A percentile compares a stretch with the other conserved stretches of the same genome.
Conservation (phyloP, 73 alveolate species). For the Paramecium bursaria region DNA sequence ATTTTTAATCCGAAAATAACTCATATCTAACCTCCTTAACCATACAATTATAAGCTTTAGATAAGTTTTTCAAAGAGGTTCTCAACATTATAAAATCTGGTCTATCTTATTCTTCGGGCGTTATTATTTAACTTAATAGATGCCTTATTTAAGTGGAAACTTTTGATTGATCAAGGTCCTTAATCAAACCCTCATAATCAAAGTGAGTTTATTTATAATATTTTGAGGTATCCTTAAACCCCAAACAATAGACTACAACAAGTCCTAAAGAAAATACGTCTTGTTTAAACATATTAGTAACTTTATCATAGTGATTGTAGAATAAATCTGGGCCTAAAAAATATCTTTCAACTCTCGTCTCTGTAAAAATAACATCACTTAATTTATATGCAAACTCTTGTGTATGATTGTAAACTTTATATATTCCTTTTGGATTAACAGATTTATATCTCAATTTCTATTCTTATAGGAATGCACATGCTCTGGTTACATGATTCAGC, state of each 20-base stretch:
- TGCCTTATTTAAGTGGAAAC: slow-evolving; percentile 2
- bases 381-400: slow-evolving; percentile 12
- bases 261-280: slow-evolving; percentile 46
- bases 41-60: slow-evolving; percentile 52
- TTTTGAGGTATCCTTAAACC: slow-evolving; percentile 24
- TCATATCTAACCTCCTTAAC: no score
- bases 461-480: not conserved
- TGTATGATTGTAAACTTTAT: slow-evolving; percentile 12
- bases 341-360: not conserved
- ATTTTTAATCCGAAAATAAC: no score
- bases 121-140: slow-evolving; percentile 10
- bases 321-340: slow-evolving; percentile 16
- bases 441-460: not conserved
- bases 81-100: slow-evolving; percentile 20
- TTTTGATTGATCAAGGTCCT: slow-evolving; percentile 6
- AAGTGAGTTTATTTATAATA: not conserved
- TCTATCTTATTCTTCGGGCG: slow-evolving; percentile 1
- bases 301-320: slow-evolving; percentile 20
- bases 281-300: slow-evolving; percentile 11
- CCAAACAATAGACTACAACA: slow-evolving; percentile 35
- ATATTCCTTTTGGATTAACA: slow-evolving; percentile 43
- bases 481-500: not conserved
- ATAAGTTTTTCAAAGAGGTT: not conserved
- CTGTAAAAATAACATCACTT: not conserved
- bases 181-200: slow-evolving; percentile 12